Evolutionary conservation across 2,329 filamentous ascomycete species (phyloP).

Genomic region (Fusarium nematophilum): DNA sequence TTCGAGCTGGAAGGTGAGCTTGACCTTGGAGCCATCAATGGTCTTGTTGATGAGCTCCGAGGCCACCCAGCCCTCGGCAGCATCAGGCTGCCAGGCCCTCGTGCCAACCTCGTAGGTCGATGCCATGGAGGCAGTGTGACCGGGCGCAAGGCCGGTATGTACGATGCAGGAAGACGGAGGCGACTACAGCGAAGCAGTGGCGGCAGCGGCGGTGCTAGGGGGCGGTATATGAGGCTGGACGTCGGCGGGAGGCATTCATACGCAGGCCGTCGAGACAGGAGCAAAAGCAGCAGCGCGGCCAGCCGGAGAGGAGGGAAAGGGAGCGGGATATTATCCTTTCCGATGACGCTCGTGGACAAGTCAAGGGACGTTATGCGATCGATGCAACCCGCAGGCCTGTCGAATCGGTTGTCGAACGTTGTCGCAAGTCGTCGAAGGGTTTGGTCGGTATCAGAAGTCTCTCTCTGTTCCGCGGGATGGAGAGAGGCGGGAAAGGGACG

Average conservation of each 20-base stretch:
- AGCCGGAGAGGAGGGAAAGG: constrained; percentile 20
- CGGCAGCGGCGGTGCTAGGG: constrained; percentile 37
- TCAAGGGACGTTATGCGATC: constrained; percentile 26
- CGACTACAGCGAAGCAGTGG: constrained; percentile 39
- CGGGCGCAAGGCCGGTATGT: constrained; percentile 41
- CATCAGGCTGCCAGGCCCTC: constrained; percentile 97
- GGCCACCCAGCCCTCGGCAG: constrained; percentile 95
- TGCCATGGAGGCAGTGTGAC: constrained; percentile 72
- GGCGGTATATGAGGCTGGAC: constrained; percentile 31
- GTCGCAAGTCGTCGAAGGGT: constrained; percentile 33
- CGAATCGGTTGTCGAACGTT: constrained; percentile 21
- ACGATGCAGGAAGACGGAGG: constrained; percentile 14
- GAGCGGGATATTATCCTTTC: constrained; percentile 10
- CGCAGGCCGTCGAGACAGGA: constrained; percentile 30
- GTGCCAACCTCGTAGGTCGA: constrained; percentile 97
- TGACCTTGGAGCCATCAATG: constrained; percentile 86
- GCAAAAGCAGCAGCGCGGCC: constrained; percentile 28
- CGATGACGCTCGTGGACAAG: constrained; percentile 12
- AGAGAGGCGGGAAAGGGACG: constrained; percentile 26
- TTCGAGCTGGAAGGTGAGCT: constrained; percentile 86
- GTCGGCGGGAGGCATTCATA: constrained; percentile 46
- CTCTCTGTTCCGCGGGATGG: constrained; percentile 30
- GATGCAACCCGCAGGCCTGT: constrained; percentile 21
- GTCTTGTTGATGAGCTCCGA: constrained; percentile 92
- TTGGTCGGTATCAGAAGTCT: constrained; percentile 27